Evolutionary conservation across 257 asterid species (phyloP).

Genomic region (Mentha longifolia): DNA sequence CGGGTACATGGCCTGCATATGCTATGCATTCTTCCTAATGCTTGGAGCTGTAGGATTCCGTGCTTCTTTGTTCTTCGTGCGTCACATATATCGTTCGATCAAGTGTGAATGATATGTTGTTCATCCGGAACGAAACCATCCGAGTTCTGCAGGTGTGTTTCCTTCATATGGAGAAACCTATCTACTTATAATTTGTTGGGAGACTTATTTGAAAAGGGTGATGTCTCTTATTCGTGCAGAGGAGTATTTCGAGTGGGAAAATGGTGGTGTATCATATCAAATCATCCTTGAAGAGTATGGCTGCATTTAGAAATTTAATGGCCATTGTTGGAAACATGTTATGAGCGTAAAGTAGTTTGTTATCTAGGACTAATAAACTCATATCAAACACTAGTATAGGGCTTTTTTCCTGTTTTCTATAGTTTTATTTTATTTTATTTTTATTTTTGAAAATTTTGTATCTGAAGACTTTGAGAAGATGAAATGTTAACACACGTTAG

Average conservation of each 20-base stretch:
- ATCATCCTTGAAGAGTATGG: constrained; percentile 25
- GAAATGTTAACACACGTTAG: constrained; percentile 4
- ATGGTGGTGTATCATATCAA: constrained; percentile 24
- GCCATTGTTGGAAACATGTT: constrained; percentile 28
- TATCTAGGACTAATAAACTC: constrained; percentile 28
- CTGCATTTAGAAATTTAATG: constrained; percentile 10
- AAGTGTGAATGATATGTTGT: constrained; percentile 70
- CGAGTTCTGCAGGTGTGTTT: constrained; percentile 29
- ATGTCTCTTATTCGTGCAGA: constrained; percentile 8
- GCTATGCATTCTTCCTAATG: constrained; percentile 89
- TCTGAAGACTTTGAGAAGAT: not conserved
- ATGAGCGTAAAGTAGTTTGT: constrained; percentile 21
- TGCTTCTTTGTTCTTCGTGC: constrained; percentile 85
- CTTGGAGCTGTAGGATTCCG: constrained; percentile 91
- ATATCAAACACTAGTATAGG: constrained; percentile 31
- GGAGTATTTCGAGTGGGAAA: constrained; percentile 27
- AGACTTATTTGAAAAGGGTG: not conserved
- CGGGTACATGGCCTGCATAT: constrained; percentile 87
- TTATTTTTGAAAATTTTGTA: constrained; percentile 20
- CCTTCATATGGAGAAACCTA: not conserved
- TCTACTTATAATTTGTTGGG: not conserved
- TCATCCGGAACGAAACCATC: constrained; percentile 11
- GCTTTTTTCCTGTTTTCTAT: constrained; percentile 13
- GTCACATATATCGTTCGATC: constrained; percentile 82
- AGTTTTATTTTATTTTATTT: no score